Evolutionary conservation across 352 stramenopile genomes (phyloP).

Genomic region (Blastocystis sp.): DNA sequence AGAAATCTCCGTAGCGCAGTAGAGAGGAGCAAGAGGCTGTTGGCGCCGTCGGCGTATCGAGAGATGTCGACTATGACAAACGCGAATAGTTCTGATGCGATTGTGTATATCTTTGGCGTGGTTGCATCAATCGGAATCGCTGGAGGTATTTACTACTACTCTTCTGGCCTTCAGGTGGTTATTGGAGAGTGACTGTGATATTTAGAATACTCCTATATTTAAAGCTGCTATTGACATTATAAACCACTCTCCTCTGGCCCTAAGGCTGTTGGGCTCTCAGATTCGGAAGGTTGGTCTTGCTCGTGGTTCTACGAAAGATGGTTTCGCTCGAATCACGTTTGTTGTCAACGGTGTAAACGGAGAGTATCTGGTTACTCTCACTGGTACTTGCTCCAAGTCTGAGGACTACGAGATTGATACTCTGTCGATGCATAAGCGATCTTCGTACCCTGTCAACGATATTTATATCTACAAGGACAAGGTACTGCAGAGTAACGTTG

Average conservation of each 20-base stretch:
- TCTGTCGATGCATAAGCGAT: constrained; percentile 1
- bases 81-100: background rate
- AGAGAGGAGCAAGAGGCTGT: background rate
- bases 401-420: background rate
- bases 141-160: constrained; percentile 42
- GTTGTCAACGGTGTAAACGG: background rate
- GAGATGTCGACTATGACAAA: background rate
- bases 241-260: background rate
- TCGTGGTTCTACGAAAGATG: background rate
- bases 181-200: background rate
- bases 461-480: constrained; percentile 18
- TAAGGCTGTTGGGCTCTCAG: background rate
- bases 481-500: background rate
- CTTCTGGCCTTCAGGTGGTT: background rate
- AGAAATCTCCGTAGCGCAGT: background rate
- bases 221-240: background rate
- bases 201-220: constrained; percentile 25
- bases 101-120: background rate
- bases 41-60: background rate
- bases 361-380: constrained; percentile 16
- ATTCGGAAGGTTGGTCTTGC: background rate
- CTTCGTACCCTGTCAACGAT: background rate
- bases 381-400: background rate
- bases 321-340: background rate
- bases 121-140: background rate